These are phyloP conservation scores for Rhodotorula sp. DNA, from an alignment of 1,284 basidiomycete species.

Conservation along the genomic window DNA sequence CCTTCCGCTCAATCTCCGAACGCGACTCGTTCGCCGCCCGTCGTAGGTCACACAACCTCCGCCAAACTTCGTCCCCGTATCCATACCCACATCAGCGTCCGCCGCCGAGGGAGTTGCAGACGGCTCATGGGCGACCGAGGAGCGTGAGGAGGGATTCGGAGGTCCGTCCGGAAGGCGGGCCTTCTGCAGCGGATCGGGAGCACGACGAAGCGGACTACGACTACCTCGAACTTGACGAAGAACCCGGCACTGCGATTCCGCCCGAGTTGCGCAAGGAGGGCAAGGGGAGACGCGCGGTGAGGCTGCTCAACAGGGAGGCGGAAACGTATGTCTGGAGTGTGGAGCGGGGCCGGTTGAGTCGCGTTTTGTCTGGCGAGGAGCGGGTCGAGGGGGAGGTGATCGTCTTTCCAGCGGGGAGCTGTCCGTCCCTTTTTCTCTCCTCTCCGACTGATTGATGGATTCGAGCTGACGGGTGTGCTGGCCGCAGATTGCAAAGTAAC, in stretches of 20 bases:
- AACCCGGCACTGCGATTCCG: slow-evolving; percentile 1
- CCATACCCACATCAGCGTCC: slow-evolving; percentile 3
- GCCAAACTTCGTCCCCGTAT: not conserved
- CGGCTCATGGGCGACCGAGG: not conserved
- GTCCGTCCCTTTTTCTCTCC: slow-evolving; percentile 9
- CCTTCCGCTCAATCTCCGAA: no score
- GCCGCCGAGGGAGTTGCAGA: not conserved
- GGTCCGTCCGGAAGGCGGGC: no score
- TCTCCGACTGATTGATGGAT: no score
- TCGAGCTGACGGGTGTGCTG: not conserved
- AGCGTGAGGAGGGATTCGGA: no score
- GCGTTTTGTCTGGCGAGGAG: not conserved
- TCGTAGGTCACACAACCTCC: not conserved
- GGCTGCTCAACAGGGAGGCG: slow-evolving; percentile 14
- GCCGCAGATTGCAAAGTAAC: slow-evolving; percentile 22
- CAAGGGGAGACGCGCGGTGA: not conserved
- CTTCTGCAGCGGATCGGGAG: no score
- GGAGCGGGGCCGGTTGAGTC: slow-evolving; percentile 6
- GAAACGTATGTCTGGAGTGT: slow-evolving; percentile 26
- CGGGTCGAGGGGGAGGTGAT: slow-evolving; percentile 11
- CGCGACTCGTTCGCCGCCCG: not conserved
- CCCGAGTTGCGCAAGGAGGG: not conserved
- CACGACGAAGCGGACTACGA: not conserved
- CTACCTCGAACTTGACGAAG: no score
- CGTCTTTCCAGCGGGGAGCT: slow-evolving; percentile 23